Conservation (phyloP, 768 basidiomycete species). For the Suillus cothurnatus region DNA sequence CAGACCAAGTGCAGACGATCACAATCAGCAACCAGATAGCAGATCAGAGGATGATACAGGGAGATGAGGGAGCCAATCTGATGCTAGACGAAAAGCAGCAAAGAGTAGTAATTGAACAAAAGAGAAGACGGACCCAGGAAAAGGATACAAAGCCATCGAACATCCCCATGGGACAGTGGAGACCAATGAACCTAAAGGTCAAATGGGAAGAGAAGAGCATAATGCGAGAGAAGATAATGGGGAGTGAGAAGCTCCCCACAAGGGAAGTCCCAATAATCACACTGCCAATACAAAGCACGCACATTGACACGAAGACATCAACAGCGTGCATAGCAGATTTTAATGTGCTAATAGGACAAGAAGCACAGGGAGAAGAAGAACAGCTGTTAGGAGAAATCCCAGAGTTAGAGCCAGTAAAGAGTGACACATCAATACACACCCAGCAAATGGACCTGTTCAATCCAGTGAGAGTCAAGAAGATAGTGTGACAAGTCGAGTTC, state of each 20-base stretch:
- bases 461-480: constrained; percentile 19
- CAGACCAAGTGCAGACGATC: fast-evolving
- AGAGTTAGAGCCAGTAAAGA: background rate
- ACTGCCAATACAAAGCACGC: background rate
- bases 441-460: constrained; percentile 1
- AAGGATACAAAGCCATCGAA: background rate
- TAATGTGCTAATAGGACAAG: too few relatives aligned
- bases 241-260: background rate
- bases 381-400: background rate
- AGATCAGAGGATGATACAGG: background rate
- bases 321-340: too few relatives aligned
- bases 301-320: fast-evolving
- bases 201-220: background rate
- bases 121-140: too few relatives aligned
- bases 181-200: background rate
- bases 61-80: background rate
- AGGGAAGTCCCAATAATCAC: background rate
- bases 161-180: background rate
- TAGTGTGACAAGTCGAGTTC: constrained; percentile 23
- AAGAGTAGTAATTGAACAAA: too few relatives aligned
- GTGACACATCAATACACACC: background rate
- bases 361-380: background rate
- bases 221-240: background rate
- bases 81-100: background rate
- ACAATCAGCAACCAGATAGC: background rate